These are phyloP conservation scores for Panicum virgatum DNA, from an alignment of 202 grass and related monocot genomes.

Conservation along the genomic window DNA sequence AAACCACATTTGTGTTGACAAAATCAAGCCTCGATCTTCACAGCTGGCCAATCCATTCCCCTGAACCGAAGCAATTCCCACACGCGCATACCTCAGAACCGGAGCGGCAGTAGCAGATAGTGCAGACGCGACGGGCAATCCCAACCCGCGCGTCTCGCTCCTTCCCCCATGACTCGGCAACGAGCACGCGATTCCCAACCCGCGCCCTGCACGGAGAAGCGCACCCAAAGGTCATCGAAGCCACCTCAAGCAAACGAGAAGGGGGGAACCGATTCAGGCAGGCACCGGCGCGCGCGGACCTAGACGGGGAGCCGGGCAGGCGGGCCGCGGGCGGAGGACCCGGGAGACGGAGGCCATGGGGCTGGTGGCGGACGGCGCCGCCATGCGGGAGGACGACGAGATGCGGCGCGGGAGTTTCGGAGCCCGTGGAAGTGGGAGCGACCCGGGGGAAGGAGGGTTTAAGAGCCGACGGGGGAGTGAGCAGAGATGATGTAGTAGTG, in stretches of 20 bases:
- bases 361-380: conserved; percentile 22
- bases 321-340: conserved; percentile 45
- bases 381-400: conserved; percentile 36
- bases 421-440: conserved; percentile 4
- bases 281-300: conserved; percentile 5
- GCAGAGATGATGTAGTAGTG: neutral
- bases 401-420: conserved; percentile 13
- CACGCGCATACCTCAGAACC: conserved; percentile 48
- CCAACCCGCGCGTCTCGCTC: conserved; percentile 33
- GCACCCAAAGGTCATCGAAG: no score
- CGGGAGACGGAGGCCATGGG: conserved; percentile 74
- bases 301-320: neutral
- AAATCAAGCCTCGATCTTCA: neutral
- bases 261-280: neutral
- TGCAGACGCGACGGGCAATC: conserved; percentile 34
- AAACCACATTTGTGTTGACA: conserved; percentile 15
- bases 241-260: conserved; percentile 13
- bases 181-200: conserved; percentile 40
- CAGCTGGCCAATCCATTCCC: neutral
- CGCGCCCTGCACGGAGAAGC: conserved; percentile 31
- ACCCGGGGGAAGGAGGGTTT: conserved; percentile 6
- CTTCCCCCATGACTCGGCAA: conserved; percentile 20
- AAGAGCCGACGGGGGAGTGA: neutral
- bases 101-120: conserved; percentile 26
- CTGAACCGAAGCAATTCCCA: conserved; percentile 10